These are phyloP conservation scores for Coemansia sp. DNA, from an alignment of 192 early-diverging fungal genomes.

Conservation along the genomic window DNA sequence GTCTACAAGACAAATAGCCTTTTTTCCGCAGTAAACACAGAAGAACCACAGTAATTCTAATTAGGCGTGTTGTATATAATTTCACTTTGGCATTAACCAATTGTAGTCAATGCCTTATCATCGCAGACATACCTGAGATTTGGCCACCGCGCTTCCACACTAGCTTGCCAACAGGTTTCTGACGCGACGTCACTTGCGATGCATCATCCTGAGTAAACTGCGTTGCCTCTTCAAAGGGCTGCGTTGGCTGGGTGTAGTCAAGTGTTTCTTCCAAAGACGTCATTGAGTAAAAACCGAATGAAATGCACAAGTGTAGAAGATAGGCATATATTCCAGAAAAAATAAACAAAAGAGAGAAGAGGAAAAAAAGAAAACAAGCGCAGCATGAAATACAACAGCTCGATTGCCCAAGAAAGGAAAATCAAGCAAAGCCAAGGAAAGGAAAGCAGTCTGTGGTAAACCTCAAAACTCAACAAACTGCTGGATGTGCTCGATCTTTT, in stretches of 20 bases:
- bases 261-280: slow-evolving; percentile 34
- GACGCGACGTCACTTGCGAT: slow-evolving; percentile 20
- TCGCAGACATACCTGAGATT: slow-evolving; percentile 29
- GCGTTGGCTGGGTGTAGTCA: slow-evolving; percentile 56
- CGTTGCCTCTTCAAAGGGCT: slow-evolving; percentile 54
- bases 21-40: slow-evolving; percentile 8
- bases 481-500: slow-evolving; percentile 59
- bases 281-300: slow-evolving; percentile 11
- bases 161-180: slow-evolving; percentile 53
- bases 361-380: slow-evolving; percentile 1
- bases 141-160: slow-evolving; percentile 46
- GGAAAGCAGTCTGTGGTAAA: background rate
- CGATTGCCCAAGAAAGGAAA: background rate
- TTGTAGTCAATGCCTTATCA: background rate
- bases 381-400: background rate
- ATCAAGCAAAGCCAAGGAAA: background rate
- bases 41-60: background rate
- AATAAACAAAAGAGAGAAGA: slow-evolving; percentile 1
- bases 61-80: background rate
- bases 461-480: slow-evolving; percentile 14
- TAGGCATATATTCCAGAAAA: background rate
- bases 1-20: slow-evolving; percentile 20
- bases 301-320: background rate
- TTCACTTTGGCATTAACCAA: background rate
- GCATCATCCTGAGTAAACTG: slow-evolving; percentile 45